Conservation (phyloP, 2,329 filamentous ascomycete species). For the Diplodia sapinea region DNA sequence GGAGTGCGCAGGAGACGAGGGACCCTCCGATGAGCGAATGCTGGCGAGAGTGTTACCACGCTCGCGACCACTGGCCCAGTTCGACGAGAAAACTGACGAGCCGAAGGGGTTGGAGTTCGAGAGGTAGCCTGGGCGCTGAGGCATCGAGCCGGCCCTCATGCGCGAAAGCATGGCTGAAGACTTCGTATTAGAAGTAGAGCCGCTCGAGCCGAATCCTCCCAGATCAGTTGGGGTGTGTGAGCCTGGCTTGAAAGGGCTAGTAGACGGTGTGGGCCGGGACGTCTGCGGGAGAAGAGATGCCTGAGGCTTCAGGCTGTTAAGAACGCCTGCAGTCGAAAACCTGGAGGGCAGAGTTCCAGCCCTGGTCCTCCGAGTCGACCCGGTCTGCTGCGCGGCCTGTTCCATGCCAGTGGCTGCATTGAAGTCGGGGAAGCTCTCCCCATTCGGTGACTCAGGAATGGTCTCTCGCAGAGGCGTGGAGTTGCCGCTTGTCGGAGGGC, state of each 20-base stretch:
- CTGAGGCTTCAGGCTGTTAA: conserved; percentile 64
- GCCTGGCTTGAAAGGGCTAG: conserved; percentile 82
- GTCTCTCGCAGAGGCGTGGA: conserved; percentile 96
- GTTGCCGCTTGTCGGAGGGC: conserved; percentile 93
- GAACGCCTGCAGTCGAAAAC: conserved; percentile 77
- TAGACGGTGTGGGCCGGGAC: conserved; percentile 82
- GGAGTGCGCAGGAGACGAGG: conserved; percentile 86
- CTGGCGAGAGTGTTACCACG: conserved; percentile 88
- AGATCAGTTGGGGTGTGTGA: conserved; percentile 48
- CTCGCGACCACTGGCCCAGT: conserved; percentile 81
- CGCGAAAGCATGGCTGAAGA: conserved; percentile 73
- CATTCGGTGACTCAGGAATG: conserved; percentile 92
- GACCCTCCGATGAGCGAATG: conserved; percentile 84
- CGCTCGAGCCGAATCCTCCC: conserved; percentile 39
- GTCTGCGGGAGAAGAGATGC: conserved; percentile 70
- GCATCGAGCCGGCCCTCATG: conserved; percentile 90
- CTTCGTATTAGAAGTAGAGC: conserved; percentile 58
- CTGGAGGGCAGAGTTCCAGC: conserved; percentile 96
- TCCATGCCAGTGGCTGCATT: conserved; percentile 67
- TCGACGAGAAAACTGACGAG: conserved; percentile 83
- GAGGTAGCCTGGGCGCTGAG: conserved; percentile 75
- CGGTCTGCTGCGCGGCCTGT: conserved; percentile 52
- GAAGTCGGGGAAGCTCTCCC: conserved; percentile 92
- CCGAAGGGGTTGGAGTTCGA: conserved; percentile 72
- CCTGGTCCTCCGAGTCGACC: conserved; percentile 76